Evolutionary conservation across 352 stramenopile genomes (phyloP).

Genomic region (Pythium diclinum): DNA sequence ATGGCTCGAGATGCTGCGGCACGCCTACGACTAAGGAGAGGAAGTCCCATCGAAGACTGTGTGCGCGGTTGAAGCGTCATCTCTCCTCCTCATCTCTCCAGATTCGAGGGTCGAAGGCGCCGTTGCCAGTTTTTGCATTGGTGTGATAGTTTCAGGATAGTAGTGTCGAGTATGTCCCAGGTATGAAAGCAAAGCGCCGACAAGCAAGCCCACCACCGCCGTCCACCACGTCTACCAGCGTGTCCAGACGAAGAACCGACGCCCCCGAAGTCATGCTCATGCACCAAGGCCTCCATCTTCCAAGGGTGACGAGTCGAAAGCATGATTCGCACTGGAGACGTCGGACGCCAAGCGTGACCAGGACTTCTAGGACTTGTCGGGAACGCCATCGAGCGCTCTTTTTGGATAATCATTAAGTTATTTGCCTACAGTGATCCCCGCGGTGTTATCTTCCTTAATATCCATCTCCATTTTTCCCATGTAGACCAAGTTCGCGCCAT

Average conservation of each 20-base stretch:
- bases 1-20: constrained; percentile 64
- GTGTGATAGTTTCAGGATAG: constrained; percentile 22
- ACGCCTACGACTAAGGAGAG: constrained; percentile 44
- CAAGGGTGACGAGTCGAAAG: constrained; percentile 5
- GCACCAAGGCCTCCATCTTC: not conserved
- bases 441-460: not conserved
- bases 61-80: constrained; percentile 4
- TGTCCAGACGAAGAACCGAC: not conserved
- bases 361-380: not conserved
- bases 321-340: not conserved
- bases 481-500: not conserved
- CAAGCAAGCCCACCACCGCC: not conserved
- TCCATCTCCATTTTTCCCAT: not conserved
- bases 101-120: constrained; percentile 1
- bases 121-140: constrained; percentile 6
- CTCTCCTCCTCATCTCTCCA: not conserved
- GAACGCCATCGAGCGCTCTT: constrained; percentile 1
- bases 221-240: not conserved
- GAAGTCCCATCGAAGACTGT: constrained; percentile 14
- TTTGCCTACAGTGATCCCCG: constrained; percentile 11
- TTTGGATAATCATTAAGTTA: constrained; percentile 29
- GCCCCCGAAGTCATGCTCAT: not conserved
- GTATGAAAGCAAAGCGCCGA: constrained; percentile 17
- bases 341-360: not conserved
- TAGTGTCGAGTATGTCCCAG: constrained; percentile 41